Percentiles rank a stretch among this genome's conserved stretches.
These are phyloP conservation scores for Lotmaria passim DNA, from an alignment of 208 protist genomes.

Conservation along the genomic window DNA sequence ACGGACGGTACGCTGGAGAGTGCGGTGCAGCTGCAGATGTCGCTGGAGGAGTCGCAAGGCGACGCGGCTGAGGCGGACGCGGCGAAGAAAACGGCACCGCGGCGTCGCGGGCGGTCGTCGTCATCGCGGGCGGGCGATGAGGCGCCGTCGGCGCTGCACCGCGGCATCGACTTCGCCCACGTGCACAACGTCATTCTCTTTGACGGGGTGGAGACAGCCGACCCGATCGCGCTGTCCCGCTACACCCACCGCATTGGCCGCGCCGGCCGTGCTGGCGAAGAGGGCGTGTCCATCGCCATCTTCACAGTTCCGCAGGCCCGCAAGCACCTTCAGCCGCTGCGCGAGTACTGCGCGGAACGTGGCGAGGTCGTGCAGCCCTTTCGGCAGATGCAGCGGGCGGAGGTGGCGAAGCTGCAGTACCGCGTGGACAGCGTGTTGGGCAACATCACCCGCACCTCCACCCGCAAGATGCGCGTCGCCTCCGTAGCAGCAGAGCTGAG, in stretches of 20 bases:
- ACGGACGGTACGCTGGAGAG: slow-evolving; percentile 94
- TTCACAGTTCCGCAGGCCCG: slow-evolving; percentile 77
- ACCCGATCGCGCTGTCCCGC: slow-evolving; percentile 75
- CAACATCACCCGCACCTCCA: slow-evolving; percentile 77
- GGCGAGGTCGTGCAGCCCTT: slow-evolving; percentile 65
- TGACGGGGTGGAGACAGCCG: slow-evolving; percentile 92
- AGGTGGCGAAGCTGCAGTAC: slow-evolving; percentile 86
- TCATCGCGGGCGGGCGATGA: slow-evolving; percentile 18
- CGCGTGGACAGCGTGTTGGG: slow-evolving; percentile 82
- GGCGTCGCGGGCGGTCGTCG: slow-evolving; percentile 11
- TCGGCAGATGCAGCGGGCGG: slow-evolving; percentile 74
- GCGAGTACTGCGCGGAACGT: slow-evolving; percentile 58
- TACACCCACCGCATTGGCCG: slow-evolving; percentile 98
- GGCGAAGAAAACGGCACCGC: slow-evolving; percentile 6
- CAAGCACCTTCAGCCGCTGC: slow-evolving; percentile 57
- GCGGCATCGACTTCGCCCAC: slow-evolving; percentile 97
- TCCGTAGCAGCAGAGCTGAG: slow-evolving; percentile 87
- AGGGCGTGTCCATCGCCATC: slow-evolving; percentile 91
- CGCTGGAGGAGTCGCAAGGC: slow-evolving; percentile 25
- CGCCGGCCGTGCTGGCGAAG: slow-evolving; percentile 87
- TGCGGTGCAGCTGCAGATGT: slow-evolving; percentile 69
- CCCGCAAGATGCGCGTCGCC: slow-evolving; percentile 80
- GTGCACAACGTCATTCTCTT: slow-evolving; percentile 97
- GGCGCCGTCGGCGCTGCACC: slow-evolving; percentile 78
- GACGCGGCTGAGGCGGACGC: slow-evolving; percentile 8